Evolutionary conservation across 805 yeast species (phyloP), one percentile per base, ranked within the genome.

Genomic region (Starmerella geochares): DNA sequence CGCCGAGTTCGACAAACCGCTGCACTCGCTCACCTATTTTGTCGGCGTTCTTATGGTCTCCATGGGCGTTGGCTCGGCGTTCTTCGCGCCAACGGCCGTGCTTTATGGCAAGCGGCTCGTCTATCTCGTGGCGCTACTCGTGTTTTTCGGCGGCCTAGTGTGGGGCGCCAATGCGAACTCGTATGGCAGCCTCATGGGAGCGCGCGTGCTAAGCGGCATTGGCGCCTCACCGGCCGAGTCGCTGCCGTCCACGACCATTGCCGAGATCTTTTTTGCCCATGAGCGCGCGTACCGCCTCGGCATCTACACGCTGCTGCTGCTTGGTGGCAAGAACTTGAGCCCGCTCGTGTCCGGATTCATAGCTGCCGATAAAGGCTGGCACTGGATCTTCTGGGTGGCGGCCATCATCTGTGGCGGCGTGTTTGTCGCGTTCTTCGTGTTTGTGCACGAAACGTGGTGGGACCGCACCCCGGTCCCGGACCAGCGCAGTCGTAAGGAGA

Each of bases 391-490:
- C 59, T 79, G 81, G 79, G 73, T 78, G 33, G 63, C 75, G 39
- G 66, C 79, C 11, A 77, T 78, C 33, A 69, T 78, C 49, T 67
- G 75, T 13, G 82, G 77, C 0, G 60, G 67, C 35, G 67, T 70
- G 55, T 65, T 76, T 29, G 56, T 71, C 2, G 61, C 71, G 25
- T 72, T 76, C 13, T 72, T 70, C 49, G 58, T 78, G 11, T 78
- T 77, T 59, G 81, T 77, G 19, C 83, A 83, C 2, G 83, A 79
- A 51, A 79, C 83, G 1, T 78, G 75, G 63, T 78, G 80, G 80
- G 77, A 74, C 51, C 67, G 83, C 50, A 60, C 74, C 0, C 80
- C 81, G 4, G 67, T 69, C 1, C 74, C 73, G 2, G 75, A 74
- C 16, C 67, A 67, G 54, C 72, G 74, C 55, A 73, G 78, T 3